phyloP scores from a whole-genome alignment of 192 early-diverging fungal species.

The Kickxella alabastrina region DNA sequence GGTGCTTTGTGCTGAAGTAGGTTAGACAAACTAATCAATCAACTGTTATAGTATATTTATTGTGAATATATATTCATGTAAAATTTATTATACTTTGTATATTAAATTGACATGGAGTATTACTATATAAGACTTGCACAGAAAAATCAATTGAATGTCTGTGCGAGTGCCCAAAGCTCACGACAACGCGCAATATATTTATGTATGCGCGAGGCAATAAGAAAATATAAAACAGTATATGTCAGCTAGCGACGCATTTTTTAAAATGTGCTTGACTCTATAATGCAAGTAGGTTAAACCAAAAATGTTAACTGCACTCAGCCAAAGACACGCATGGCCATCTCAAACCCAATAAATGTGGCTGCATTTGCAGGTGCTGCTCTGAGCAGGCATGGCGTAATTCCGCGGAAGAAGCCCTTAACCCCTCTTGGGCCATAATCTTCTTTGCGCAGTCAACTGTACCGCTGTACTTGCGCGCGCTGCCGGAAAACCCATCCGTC shows the following conservation, averaged over 20 bases:
- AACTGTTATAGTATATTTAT: too few relatives aligned
- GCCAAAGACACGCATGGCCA: constrained; percentile 58
- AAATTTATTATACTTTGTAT: too few relatives aligned
- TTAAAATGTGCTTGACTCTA: not conserved
- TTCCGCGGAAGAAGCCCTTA: constrained; percentile 82
- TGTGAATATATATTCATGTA: too few relatives aligned
- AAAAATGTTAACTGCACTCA: not conserved
- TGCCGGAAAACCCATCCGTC: constrained; percentile 75
- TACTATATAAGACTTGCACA: too few relatives aligned
- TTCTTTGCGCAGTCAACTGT: constrained; percentile 77
- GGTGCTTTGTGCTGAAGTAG: constrained; percentile 63
- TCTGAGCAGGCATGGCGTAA: constrained; percentile 81
- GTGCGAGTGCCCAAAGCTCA: too few relatives aligned
- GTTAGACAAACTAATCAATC: too few relatives aligned
- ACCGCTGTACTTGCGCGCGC: constrained; percentile 65
- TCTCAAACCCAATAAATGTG: constrained; percentile 87
- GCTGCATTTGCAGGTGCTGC: constrained; percentile 92
- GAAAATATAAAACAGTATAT: not conserved
- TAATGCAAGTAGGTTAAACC: not conserved
- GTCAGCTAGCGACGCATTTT: not conserved
- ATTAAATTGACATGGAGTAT: too few relatives aligned
- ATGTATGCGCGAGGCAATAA: not conserved
- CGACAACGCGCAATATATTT: too few relatives aligned
- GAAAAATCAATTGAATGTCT: too few relatives aligned
- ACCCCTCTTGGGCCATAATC: constrained; percentile 71